Base-by-base conservation (phyloP, 2,329 filamentous ascomycete species). In the Fusarium sp. region DNA sequence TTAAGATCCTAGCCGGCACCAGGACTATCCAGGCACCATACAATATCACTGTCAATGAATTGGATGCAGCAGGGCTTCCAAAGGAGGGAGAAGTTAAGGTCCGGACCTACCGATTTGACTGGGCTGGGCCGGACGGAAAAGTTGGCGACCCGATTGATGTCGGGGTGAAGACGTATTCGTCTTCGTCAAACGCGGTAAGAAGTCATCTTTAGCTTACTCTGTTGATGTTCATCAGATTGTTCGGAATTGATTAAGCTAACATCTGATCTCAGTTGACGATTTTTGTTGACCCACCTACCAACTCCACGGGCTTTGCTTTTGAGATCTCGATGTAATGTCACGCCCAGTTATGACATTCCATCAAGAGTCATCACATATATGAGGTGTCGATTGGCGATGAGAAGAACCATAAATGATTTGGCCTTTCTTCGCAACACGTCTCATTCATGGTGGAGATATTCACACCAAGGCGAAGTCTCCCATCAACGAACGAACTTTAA, bases 31-130 rank as follows among this genome's bases (percentile, higher is more conserved):
- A 51, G 0, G 54, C n/a, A 23, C 8, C 32, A 1, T 56, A 51
- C 5, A 4, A 1, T 1, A 28, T 56, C 1, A 1, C 7, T 3
- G 0, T 56, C 5, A 21, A 5, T 1, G 45, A 23, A 1, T 0
- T 56, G 2, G 5, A 0, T 0, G 14, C 23, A 14, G 30, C 14
- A 1, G 30, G 23, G 1, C 11, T 51, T 0, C 30, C 43, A 0
- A 5, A 51, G 4, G 8, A n/a, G 4, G 30, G 45, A 0, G 6
- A 14, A 3, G 11, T 51, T 0, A 56, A 51, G 4, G 43, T 56
- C 0, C 28, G 16, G 0, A 28, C 18, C 1, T 56, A 51, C n/a
- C 54, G 8, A 5, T 56, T 56, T 12, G 54, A 56, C 30, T 56
- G 54, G 54, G n/a, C 30, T 0, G 45, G 54, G 23, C 54, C 23